Conservation (phyloP, 108 stramenopile species). For the Hondaea fermentalgiana region DNA sequence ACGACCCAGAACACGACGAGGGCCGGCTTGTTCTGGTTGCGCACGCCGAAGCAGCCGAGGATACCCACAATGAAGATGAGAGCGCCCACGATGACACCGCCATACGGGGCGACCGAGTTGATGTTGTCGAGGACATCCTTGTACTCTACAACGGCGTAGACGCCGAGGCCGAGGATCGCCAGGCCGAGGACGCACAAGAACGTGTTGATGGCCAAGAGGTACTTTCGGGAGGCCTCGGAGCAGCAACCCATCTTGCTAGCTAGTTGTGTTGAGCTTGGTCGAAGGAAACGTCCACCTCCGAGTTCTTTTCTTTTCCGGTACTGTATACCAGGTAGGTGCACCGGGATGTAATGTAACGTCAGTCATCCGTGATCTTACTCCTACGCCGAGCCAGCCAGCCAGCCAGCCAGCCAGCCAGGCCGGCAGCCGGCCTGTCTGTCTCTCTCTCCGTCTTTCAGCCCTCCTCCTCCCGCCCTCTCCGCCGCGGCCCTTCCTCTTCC, state of each 20-base stretch:
- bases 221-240: background rate
- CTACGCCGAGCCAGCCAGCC: too few species aligned
- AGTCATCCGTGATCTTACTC: too few species aligned
- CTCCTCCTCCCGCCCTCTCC: too few species aligned
- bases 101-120: background rate
- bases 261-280: background rate
- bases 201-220: background rate
- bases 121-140: conserved; percentile 1
- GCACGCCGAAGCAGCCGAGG: background rate
- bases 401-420: too few species aligned
- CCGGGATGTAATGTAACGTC: too few species aligned
- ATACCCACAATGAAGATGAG: background rate
- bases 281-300: too few species aligned
- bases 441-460: too few species aligned
- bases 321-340: too few species aligned
- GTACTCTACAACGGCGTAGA: background rate
- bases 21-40: background rate
- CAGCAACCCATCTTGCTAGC: background rate
- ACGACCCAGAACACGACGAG: background rate
- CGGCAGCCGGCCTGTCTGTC: too few species aligned
- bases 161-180: background rate
- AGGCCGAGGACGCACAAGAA: background rate
- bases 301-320: too few species aligned
- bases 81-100: background rate
- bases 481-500: too few species aligned